A percentile compares a stretch with the other conserved stretches of the same genome.
Conservation (phyloP, 768 basidiomycete genomes). For the Hysterangium stoloniferum region DNA sequence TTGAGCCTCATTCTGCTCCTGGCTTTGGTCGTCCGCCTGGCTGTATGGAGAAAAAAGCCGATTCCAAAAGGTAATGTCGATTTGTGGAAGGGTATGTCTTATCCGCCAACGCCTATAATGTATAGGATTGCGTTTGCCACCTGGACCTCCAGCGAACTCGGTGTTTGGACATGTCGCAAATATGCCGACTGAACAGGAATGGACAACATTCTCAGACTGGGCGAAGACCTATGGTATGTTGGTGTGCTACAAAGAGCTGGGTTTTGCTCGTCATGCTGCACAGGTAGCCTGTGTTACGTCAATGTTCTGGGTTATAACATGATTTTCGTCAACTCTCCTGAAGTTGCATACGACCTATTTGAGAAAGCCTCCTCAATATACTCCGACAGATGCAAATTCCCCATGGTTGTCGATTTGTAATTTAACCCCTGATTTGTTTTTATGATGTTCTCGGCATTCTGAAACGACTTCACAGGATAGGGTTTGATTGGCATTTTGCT, state of each 20-base stretch:
- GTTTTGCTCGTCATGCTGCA: not conserved
- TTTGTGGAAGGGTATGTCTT: no score
- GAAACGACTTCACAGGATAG: no score
- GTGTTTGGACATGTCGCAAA: constrained; percentile 21
- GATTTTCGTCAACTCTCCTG: constrained; percentile 56
- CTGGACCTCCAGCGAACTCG: constrained; percentile 17
- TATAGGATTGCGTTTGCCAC: constrained; percentile 16
- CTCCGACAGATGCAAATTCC: constrained; percentile 61
- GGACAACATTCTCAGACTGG: constrained; percentile 17
- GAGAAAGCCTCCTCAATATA: constrained; percentile 67
- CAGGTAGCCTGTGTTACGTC: constrained; percentile 59
- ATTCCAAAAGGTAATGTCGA: no score
- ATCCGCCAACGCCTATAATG: no score
- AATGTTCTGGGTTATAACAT: constrained; percentile 60
- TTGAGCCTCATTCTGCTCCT: not conserved
- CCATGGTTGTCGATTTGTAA: constrained; percentile 67
- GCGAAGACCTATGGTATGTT: constrained; percentile 17
- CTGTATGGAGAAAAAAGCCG: no score
- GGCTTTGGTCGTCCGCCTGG: no score
- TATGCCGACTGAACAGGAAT: constrained; percentile 16
- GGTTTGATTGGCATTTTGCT: not conserved
- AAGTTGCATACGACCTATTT: constrained; percentile 54
- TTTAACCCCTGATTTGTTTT: no score
- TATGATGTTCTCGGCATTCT: no score
- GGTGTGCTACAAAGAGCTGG: not conserved